These are phyloP conservation scores for Lentinula boryana DNA, from an alignment of 768 basidiomycete genomes.

Conservation along the genomic window DNA sequence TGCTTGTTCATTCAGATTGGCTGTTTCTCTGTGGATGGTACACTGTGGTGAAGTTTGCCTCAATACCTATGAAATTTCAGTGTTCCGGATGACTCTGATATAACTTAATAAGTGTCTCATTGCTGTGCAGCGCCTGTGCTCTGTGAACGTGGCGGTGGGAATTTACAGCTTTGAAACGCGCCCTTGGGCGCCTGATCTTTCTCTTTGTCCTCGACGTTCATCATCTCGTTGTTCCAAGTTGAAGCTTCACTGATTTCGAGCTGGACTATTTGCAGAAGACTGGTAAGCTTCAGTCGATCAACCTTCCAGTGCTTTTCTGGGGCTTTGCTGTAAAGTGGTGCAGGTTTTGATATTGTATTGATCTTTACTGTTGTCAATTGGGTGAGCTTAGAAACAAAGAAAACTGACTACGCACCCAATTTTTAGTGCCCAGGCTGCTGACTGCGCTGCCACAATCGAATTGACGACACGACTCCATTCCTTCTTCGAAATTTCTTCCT, in stretches of 20 bases:
- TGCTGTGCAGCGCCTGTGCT: background rate
- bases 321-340: too few species aligned
- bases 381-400: background rate
- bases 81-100: too few species aligned
- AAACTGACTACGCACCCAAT: background rate
- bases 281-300: background rate
- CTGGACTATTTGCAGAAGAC: background rate
- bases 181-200: background rate
- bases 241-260: background rate
- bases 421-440: conserved; percentile 47
- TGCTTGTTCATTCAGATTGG: too few species aligned
- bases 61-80: too few species aligned
- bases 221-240: background rate
- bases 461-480: conserved; percentile 15
- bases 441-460: conserved; percentile 28
- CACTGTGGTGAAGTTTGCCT: too few species aligned
- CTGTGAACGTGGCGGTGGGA: background rate
- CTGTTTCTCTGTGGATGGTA: too few species aligned
- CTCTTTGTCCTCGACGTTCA: background rate
- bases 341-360: too few species aligned
- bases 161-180: background rate
- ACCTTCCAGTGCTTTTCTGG: too few species aligned
- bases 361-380: background rate
- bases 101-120: too few species aligned
- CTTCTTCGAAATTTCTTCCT: conserved; percentile 43